phyloP scores from a whole-genome alignment of 306 rosid genomes.

The Inga leiocalycina region DNA sequence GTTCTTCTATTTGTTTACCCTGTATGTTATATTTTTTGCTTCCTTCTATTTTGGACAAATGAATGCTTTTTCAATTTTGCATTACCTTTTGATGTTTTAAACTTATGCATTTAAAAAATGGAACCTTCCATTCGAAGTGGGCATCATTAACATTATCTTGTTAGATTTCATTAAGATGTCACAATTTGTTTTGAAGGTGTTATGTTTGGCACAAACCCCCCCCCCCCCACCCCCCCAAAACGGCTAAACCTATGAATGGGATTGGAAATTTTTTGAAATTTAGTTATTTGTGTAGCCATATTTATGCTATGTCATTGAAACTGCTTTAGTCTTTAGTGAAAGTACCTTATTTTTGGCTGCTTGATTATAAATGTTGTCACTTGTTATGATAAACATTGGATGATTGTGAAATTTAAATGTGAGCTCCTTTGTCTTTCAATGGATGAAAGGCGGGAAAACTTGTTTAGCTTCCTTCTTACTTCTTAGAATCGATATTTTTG shows the following conservation, averaged over 20 bases:
- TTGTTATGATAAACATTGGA: too few species aligned
- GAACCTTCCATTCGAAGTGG: neutral
- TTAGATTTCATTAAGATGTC: neutral
- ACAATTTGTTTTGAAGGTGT: neutral
- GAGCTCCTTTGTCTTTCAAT: too few species aligned
- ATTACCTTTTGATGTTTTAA: neutral
- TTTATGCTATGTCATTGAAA: neutral
- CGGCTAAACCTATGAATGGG: neutral
- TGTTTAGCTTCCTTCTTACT: too few species aligned
- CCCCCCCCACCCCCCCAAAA: too few species aligned
- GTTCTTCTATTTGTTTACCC: neutral
- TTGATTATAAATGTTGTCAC: too few species aligned
- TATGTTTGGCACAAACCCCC: neutral
- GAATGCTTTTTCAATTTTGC: neutral
- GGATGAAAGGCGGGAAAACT: too few species aligned
- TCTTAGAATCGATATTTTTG: too few species aligned
- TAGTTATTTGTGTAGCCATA: neutral
- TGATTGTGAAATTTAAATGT: too few species aligned
- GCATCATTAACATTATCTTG: neutral
- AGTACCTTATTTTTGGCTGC: neutral
- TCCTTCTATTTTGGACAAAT: too few species aligned
- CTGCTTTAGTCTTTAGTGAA: neutral
- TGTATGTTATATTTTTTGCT: neutral
- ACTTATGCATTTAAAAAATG: neutral
- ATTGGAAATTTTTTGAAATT: neutral